phyloP scores from a whole-genome alignment of 345 rosid species.

The Triadica sebifera region DNA sequence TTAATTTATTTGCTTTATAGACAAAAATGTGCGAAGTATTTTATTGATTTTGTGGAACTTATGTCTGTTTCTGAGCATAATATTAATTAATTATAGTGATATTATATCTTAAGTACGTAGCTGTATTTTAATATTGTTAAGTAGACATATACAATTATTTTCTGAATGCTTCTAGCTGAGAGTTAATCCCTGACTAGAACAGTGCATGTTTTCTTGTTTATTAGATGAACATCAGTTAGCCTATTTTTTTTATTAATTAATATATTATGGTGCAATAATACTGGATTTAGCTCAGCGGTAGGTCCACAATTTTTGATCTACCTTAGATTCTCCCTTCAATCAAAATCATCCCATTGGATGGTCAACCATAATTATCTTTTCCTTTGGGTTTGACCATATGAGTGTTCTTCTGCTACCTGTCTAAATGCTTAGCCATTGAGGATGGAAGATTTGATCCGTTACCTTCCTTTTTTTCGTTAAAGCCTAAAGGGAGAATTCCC shows the following conservation, averaged over 20 bases:
- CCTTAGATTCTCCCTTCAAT: conserved; percentile 22
- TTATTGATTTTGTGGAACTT: conserved; percentile 41
- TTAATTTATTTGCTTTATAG: conserved; percentile 1
- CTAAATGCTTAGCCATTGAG: no score
- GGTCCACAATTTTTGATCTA: conserved; percentile 16
- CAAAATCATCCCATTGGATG: conserved; percentile 17
- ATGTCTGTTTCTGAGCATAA: conserved; percentile 39
- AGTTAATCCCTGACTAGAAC: conserved; percentile 44
- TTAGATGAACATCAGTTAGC: conserved; percentile 19
- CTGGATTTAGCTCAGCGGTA: conserved; percentile 5
- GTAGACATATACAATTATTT: conserved; percentile 26
- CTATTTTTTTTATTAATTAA: conserved; percentile 5
- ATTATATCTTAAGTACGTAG: conserved; percentile 3
- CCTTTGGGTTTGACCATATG: not conserved
- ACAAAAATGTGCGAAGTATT: conserved; percentile 23
- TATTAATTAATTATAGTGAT: conserved; percentile 25
- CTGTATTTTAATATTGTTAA: conserved; percentile 20
- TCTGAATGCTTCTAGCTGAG: conserved; percentile 25
- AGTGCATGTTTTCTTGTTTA: conserved; percentile 35
- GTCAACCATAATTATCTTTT: conserved; percentile 24
- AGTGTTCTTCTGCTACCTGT: conserved; percentile 14
- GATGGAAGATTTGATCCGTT: no score
- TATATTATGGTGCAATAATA: conserved; percentile 12
- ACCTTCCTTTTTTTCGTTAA: no score
- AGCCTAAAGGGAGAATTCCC: no score